Conservation (phyloP, 371 early-diverging fungal genomes). For the Phascolomyces articulosus region DNA sequence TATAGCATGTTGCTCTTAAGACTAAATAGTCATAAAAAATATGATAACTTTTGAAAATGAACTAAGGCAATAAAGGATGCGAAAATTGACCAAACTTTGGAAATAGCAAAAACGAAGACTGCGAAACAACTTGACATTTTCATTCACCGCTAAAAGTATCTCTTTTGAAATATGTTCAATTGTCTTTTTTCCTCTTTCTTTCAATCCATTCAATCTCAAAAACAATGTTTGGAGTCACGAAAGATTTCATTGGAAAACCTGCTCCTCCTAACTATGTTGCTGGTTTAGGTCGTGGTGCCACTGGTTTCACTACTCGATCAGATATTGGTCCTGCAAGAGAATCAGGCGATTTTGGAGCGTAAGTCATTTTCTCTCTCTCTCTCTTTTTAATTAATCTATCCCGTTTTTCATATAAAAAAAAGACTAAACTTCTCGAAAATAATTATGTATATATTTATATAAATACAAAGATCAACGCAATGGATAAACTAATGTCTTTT, state of each 20-base stretch:
- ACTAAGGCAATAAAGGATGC: too few relatives aligned
- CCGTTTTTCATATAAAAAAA: too few relatives aligned
- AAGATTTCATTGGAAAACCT: slow-evolving; percentile 85
- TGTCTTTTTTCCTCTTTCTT: too few relatives aligned
- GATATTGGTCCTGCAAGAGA: slow-evolving; percentile 98
- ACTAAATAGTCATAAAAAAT: background rate
- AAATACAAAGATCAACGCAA: background rate
- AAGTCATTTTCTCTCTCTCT: slow-evolving; percentile 8
- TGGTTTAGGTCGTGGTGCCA: slow-evolving; percentile 95
- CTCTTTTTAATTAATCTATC: background rate
- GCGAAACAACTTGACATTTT: too few relatives aligned
- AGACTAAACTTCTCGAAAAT: background rate
- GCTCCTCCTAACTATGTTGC: slow-evolving; percentile 95
- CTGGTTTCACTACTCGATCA: slow-evolving; percentile 97
- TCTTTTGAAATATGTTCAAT: too few relatives aligned
- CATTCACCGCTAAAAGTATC: too few relatives aligned
- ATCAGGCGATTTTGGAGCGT: slow-evolving; percentile 52
- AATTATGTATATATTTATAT: background rate
- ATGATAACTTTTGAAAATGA: background rate
- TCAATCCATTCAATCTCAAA: background rate
- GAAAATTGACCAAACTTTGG: background rate
- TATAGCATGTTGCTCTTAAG: background rate
- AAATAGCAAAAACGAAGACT: background rate
- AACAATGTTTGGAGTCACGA: slow-evolving; percentile 64
- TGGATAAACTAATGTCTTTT: too few relatives aligned